Evolutionary conservation across 2,329 filamentous ascomycete genomes (phyloP), one percentile per base, ranked within the genome.

Genomic region (Seiridium unicorne): DNA sequence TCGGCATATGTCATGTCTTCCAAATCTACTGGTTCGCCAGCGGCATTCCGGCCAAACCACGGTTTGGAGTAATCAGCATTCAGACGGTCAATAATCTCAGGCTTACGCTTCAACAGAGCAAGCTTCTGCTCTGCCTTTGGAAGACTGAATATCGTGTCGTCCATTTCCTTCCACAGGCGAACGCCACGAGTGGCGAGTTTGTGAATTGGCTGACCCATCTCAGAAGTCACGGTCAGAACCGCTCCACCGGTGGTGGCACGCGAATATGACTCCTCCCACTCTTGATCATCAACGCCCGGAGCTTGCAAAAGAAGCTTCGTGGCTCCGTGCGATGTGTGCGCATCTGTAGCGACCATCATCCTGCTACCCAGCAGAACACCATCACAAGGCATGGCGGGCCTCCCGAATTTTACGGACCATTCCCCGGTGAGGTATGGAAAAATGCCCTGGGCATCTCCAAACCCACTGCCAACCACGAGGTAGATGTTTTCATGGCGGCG

Each of bases 191-290:
- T 99, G 13, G 95, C 95, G 61, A 99, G 86, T 81, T 98, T 98
- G 82, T 99, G 95, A 63, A 99, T 99, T 5, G 95, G 95, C 82
- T 99, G 95, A 49, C 95, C 95, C 95, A 99, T 98, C 79, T 99
- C 95, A 1, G 95, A 99, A 65, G 92, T 87, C 51, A 99, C 95
- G 35, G 95, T 99, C 69, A 99, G 93, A 64, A 99, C n/a, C 7
- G 6, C 46, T 6, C 26, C 46, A 48, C 6, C 46, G 13, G 13
- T 6, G n/a, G n/a, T n/a, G n/a, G n/a, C n/a, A 32, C 13, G 46
- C 6, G 6, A 92, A 81, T 97, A 97, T 3, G 92, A 95, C 78
- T 93, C 88, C 77, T 97, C 92, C 93, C 93, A 97, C 66, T 94
- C 84, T 62, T 74, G 76, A 70, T 97, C 92, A 55, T 90, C 89